Conservation (phyloP, 345 rosid genomes). For the Syzygium grande region DNA sequence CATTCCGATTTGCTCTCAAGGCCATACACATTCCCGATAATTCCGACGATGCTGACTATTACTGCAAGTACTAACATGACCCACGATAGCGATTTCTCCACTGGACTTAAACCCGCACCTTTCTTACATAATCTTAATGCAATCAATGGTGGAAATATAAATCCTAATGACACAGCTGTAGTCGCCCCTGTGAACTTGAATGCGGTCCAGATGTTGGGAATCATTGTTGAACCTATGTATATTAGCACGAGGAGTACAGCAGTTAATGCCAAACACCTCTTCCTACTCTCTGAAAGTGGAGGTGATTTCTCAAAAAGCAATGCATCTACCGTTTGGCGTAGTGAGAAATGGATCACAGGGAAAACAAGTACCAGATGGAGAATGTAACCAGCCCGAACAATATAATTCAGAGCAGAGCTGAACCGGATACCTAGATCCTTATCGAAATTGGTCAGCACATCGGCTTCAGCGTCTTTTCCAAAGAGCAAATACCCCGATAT, state of each 20-base stretch:
- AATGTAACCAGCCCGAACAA: conserved; percentile 83
- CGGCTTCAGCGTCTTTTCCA: conserved; percentile 77
- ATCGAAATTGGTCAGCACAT: conserved; percentile 83
- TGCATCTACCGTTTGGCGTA: conserved; percentile 73
- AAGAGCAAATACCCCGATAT: conserved; percentile 82
- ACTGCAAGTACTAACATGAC: conserved; percentile 65
- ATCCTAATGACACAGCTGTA: conserved; percentile 89
- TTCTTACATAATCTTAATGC: conserved; percentile 50
- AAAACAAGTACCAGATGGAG: conserved; percentile 92
- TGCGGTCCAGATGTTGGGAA: conserved; percentile 96
- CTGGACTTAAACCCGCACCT: conserved; percentile 37
- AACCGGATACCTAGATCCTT: conserved; percentile 72
- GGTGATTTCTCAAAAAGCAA: conserved; percentile 59
- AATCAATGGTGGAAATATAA: conserved; percentile 81
- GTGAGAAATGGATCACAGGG: conserved; percentile 92
- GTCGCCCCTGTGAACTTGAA: conserved; percentile 99
- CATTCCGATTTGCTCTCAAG: conserved; percentile 18
- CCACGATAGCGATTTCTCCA: conserved; percentile 51
- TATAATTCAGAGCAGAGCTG: conserved; percentile 75
- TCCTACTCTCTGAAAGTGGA: conserved; percentile 75
- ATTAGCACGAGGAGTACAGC: conserved; percentile 44
- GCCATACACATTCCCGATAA: conserved; percentile 66
- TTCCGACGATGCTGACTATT: conserved; percentile 68
- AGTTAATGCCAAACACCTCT: conserved; percentile 66
- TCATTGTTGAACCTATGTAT: conserved; percentile 80